Base-by-base conservation (phyloP, 176 grass and related monocot genomes). In the Pontederia paniculata region DNA sequence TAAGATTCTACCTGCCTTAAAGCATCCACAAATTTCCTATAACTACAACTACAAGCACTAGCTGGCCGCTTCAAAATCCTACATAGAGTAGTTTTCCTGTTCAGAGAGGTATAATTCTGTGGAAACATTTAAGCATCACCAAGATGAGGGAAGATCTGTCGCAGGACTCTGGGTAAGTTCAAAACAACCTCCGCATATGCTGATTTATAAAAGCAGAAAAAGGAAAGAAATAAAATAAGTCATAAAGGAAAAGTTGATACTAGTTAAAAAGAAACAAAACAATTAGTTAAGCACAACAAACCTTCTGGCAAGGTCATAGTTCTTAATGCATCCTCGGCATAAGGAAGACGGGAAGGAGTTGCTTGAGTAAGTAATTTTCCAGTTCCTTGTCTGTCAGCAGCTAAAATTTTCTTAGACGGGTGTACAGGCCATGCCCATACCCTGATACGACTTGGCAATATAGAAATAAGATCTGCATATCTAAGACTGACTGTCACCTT, bases 111-210 rank as follows among this genome's bases (percentile, higher is more conserved):
- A 37, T 2, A 37, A 37, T 0, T 37, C 3, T 37, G 28, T 37
- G 28, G 28, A 37, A 37, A 17, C 1, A 23, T 63, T 84, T 71
- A 84, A 61, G 79, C 82, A 59, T 64, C 76, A 42, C 62, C 68
- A 31, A 81, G 65, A 48, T 70, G 70, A 15, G 74, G 76, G 48
- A 76, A 81, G 57, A 72, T 70, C 67, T 75, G 81, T 82, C 78
- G 84, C 73, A 97, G 54, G 53, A 85, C 74, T 23, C 59, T 79
- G 16, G 86, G 80, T 12, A 97, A 65, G 22, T 87, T 77, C 55
- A 97, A 82, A 60, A 97, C 82, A 28, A 97, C 83, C 68, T 97
- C 91, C 6, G 91, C 86, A 45, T 84, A 97, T 22, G 91, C 86
- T 97, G 43, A 72, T 7, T 5, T 14, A 10, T 55, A 10, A 52